phyloP scores from a whole-genome alignment of 2,329 filamentous ascomycete genomes.

The Trichoderma pleuroti region DNA sequence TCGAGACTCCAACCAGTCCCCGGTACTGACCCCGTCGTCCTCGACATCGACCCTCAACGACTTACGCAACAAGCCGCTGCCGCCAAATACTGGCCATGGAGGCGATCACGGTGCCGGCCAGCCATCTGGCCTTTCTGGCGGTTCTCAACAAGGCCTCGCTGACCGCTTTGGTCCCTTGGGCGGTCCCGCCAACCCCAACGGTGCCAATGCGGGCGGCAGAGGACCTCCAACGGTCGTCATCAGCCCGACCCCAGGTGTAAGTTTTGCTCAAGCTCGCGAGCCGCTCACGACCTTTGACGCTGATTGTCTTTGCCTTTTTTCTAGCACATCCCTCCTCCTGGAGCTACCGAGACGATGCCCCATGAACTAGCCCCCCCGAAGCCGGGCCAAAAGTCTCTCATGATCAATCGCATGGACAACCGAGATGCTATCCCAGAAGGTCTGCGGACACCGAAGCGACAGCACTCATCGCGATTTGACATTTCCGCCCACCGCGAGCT shows the following conservation, averaged over 20 bases:
- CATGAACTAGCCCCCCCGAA: constrained; percentile 94
- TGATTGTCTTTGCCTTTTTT: background rate
- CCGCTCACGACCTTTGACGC: background rate
- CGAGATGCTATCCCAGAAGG: constrained; percentile 91
- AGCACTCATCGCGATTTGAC: constrained; percentile 96
- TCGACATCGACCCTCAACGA: constrained; percentile 86
- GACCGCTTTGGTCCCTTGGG: constrained; percentile 43
- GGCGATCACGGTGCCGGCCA: constrained; percentile 43
- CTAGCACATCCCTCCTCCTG: constrained; percentile 86
- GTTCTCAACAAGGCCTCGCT: constrained; percentile 36
- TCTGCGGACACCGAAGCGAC: constrained; percentile 88
- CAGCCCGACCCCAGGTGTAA: constrained; percentile 87
- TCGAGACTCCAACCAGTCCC: constrained; percentile 58
- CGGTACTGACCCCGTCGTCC: constrained; percentile 74
- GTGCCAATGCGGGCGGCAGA: constrained; percentile 32
- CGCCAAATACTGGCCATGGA: constrained; percentile 49
- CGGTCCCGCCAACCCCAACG: constrained; percentile 36
- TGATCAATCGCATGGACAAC: constrained; percentile 87
- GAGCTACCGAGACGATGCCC: constrained; percentile 95
- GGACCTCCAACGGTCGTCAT: constrained; percentile 87
- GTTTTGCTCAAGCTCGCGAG: constrained; percentile 29
- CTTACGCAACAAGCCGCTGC: constrained; percentile 74
- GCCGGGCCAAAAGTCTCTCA: constrained; percentile 80
- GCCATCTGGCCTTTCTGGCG: constrained; percentile 37
- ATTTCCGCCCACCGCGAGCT: constrained; percentile 95